Base-by-base conservation (phyloP, 2,329 filamentous ascomycete species). In the Trichoderma sp. region DNA sequence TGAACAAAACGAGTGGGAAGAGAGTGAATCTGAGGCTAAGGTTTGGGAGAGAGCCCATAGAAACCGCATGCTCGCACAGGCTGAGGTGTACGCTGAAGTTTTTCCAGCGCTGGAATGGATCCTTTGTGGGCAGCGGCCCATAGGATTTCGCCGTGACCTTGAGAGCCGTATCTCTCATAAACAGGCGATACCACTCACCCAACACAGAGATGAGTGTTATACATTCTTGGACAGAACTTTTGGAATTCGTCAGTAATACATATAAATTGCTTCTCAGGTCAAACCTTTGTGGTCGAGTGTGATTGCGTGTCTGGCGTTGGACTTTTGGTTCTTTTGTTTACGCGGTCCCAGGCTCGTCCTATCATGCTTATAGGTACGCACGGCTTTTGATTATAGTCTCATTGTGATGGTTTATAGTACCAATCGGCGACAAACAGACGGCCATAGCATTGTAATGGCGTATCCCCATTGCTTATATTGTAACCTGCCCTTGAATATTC, bases 11-110 rank as follows among this genome's bases (percentile, higher is more conserved):
- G 65, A 58, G 14, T 4, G 5, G 2, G 40, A 43, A 43, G 40
- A 8, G 37, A 57, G 10, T 24, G 40, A 10, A 35, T 29, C 2
- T 27, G 6, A 59, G 21, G 31, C 1, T 21, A 2, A 49, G 5
- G 35, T 65, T 16, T 73, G 68, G 70, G 70, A 71, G 31, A 71
- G 58, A 11, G 65, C 40, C 16, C 40, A 43, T 43, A 16, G 40
- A n/a, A 43, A 43, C 40, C 40, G 40, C 40, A 43, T 43, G 40
- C 40, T 43, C 5, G 16, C 16, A 43, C 40, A 43, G 40, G 40
- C 40, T 43, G 40, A 43, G 16, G 40, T 16, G 14, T 43, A 43
- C 40, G 40, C 40, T 43, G 40, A 16, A 2, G 40, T 43, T 43
- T 43, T 43, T 43, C 40, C 40, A 43, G 40, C 40, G 40, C 40